A percentile compares a stretch with the other conserved stretches of the same genome.
phyloP scores from a whole-genome alignment of 345 rosid species.

The Eucalyptus microcorys region DNA sequence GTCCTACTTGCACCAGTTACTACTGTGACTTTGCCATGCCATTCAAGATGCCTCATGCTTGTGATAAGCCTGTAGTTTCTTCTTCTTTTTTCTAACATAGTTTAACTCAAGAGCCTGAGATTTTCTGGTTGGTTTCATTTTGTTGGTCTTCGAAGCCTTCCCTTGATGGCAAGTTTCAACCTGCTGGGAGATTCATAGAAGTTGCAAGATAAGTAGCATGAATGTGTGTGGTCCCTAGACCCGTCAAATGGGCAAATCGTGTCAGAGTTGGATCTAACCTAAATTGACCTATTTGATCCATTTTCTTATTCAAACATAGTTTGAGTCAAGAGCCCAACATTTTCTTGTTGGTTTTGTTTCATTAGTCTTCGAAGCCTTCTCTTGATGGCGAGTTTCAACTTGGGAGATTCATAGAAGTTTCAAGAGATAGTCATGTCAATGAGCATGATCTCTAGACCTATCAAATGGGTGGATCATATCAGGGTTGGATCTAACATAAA shows the following conservation, averaged over 20 bases:
- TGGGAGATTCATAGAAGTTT: not conserved
- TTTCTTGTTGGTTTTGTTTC: not conserved
- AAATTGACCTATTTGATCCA: too few relatives aligned
- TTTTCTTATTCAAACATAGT: too few relatives aligned
- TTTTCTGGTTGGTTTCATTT: not conserved
- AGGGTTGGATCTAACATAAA: too few relatives aligned
- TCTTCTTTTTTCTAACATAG: not conserved
- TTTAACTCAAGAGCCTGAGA: not conserved
- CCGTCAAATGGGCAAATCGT: rapidly evolving
- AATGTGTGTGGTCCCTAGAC: not conserved
- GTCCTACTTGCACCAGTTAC: not conserved
- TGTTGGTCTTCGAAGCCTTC: not conserved
- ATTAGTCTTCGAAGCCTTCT: not conserved
- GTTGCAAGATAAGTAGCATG: not conserved
- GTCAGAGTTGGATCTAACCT: rapidly evolving
- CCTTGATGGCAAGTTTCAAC: not conserved
- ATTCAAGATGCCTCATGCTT: not conserved
- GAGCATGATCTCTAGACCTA: not conserved
- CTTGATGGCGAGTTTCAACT: not conserved
- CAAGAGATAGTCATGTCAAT: not conserved
- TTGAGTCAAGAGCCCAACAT: too few relatives aligned
- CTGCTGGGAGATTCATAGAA: not conserved
- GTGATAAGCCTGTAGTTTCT: not conserved
- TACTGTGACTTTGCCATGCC: not conserved
- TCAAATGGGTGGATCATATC: rapidly evolving